A percentile compares a stretch with the other conserved stretches of the same genome.
These are phyloP conservation scores for Vararia minispora DNA, from an alignment of 768 basidiomycete species.

Conservation along the genomic window DNA sequence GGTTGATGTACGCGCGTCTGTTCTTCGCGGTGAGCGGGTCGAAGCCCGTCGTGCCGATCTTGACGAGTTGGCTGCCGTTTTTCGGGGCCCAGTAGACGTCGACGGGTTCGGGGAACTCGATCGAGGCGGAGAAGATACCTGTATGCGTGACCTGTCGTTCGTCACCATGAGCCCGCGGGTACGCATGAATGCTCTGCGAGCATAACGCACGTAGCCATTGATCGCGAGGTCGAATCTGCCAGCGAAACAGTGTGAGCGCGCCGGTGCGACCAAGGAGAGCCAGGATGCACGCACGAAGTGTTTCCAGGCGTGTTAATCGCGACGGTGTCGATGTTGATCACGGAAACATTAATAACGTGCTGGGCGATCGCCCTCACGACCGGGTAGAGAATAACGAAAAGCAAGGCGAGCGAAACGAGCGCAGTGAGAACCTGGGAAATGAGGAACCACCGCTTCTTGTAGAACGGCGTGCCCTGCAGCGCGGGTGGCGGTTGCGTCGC, in stretches of 20 bases:
- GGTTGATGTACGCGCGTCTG: conserved; percentile 52
- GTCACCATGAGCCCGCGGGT: neutral
- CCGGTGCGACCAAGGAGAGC: neutral
- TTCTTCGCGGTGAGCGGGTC: conserved; percentile 34
- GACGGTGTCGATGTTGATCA: conserved; percentile 41
- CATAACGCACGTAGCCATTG: conserved; percentile 37
- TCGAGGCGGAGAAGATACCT: conserved; percentile 51
- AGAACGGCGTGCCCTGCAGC: conserved; percentile 38
- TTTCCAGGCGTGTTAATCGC: conserved; percentile 45
- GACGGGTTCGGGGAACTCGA: conserved; percentile 47
- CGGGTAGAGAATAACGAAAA: conserved; percentile 61
- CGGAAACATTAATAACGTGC: conserved; percentile 45
- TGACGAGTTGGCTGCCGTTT: conserved; percentile 31
- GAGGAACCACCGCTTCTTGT: conserved; percentile 56
- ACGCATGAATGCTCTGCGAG: neutral
- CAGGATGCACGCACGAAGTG: conserved; percentile 31
- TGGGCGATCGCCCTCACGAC: conserved; percentile 58
- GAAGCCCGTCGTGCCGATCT: conserved; percentile 45
- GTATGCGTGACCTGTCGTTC: conserved; percentile 47
- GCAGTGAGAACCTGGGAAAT: conserved; percentile 39
- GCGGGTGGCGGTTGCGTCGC: no score
- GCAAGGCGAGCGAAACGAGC: conserved; percentile 44
- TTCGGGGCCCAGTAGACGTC: conserved; percentile 48
- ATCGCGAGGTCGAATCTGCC: conserved; percentile 40
- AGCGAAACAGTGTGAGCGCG: neutral